phyloP scores from a whole-genome alignment of 2,329 filamentous ascomycete species.

The Penicillium sp. region DNA sequence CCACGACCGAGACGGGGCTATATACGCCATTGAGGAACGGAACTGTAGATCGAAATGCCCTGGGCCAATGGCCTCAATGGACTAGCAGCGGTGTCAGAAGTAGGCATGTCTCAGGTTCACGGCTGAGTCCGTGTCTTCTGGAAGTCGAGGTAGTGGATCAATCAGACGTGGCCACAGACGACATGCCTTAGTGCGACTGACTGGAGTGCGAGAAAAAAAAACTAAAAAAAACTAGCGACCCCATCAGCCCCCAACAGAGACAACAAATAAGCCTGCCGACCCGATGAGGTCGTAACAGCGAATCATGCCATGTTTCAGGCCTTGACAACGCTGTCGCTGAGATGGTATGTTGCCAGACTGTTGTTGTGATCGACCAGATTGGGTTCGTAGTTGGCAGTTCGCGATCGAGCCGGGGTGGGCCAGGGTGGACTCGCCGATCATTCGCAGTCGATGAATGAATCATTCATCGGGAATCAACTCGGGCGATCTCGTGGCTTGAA shows the following conservation, averaged over 20 bases:
- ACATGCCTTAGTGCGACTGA: constrained; percentile 18
- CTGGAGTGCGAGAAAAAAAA: neutral
- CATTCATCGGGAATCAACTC: neutral
- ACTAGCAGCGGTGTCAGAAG: constrained; percentile 18
- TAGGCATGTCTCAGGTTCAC: constrained; percentile 23
- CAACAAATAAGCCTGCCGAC: constrained; percentile 1
- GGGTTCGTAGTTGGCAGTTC: neutral
- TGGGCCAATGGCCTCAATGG: constrained; percentile 16
- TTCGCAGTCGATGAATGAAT: constrained; percentile 1
- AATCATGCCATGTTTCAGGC: neutral
- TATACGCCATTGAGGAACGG: constrained; percentile 11
- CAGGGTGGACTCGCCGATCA: constrained; percentile 6
- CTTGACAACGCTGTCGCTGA: neutral
- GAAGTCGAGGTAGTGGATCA: constrained; percentile 20
- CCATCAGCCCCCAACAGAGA: neutral
- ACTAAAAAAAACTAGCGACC: neutral
- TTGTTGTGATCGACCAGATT: neutral
- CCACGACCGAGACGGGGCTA: constrained; percentile 13
- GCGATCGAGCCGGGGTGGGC: neutral
- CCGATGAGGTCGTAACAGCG: neutral
- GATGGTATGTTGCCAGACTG: neutral
- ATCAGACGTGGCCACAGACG: constrained; percentile 23
- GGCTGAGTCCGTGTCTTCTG: constrained; percentile 15
- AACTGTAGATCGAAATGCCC: constrained; percentile 15
- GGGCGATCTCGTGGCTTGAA: constrained; percentile 7